Conservation (phyloP, 257 asterid species). For the Salvia hispanica region DNA sequence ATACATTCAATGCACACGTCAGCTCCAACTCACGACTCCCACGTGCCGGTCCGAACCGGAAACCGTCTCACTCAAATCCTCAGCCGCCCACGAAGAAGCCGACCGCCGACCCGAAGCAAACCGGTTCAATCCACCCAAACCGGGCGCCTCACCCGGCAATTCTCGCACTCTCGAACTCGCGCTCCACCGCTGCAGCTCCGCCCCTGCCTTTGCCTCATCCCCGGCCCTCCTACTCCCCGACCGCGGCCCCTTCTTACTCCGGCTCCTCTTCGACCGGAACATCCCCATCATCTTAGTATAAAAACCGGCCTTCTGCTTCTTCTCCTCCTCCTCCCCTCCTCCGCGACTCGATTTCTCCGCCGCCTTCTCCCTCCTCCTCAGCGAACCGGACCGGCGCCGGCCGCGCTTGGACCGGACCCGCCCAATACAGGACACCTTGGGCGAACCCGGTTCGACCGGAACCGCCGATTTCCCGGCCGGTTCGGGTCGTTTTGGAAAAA, state of each 20-base stretch:
- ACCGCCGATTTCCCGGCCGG: slow-evolving; percentile 45
- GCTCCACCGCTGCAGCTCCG: slow-evolving; percentile 45
- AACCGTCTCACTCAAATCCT: slow-evolving; percentile 48
- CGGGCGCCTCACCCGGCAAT: slow-evolving; percentile 52
- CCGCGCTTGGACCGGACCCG: slow-evolving; percentile 82
- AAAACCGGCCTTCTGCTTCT: slow-evolving; percentile 54
- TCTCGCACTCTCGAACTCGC: slow-evolving; percentile 36
- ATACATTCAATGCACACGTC: neutral
- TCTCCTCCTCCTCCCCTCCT: slow-evolving; percentile 28
- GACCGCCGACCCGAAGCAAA: slow-evolving; percentile 73
- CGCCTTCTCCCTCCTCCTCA: slow-evolving; percentile 40
- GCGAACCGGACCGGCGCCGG: slow-evolving; percentile 58
- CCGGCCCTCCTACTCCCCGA: slow-evolving; percentile 39
- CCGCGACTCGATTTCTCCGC: slow-evolving; percentile 37
- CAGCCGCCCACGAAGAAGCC: slow-evolving; percentile 47
- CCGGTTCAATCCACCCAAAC: slow-evolving; percentile 69
- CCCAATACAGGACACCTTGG: slow-evolving; percentile 94
- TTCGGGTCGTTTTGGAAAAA: slow-evolving; percentile 64
- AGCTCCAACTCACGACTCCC: slow-evolving; percentile 37
- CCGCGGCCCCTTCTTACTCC: slow-evolving; percentile 30
- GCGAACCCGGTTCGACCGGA: slow-evolving; percentile 74
- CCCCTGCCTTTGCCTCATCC: slow-evolving; percentile 34
- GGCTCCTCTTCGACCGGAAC: slow-evolving; percentile 45
- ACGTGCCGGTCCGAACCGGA: slow-evolving; percentile 33
- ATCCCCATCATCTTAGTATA: slow-evolving; percentile 50